These are phyloP conservation scores for Coleophoma crateriformis DNA, from an alignment of 2,329 filamentous ascomycete species.

Conservation along the genomic window DNA sequence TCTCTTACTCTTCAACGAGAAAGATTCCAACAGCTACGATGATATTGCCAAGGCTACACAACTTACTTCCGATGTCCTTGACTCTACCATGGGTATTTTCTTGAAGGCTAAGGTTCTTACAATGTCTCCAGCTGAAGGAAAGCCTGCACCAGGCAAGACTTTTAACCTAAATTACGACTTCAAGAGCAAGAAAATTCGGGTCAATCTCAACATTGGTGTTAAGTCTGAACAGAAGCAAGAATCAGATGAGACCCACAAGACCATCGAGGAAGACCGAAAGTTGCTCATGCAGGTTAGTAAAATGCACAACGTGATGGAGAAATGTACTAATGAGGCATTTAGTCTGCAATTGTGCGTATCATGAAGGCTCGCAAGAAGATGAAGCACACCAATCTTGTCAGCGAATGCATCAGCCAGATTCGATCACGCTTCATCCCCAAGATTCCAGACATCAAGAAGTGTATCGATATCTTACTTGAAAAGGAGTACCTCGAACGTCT, in stretches of 20 bases:
- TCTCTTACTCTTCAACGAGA: conserved; percentile 89
- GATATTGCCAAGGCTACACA: conserved; percentile 80
- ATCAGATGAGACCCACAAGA: conserved; percentile 97
- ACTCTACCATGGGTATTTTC: conserved; percentile 80
- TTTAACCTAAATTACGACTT: conserved; percentile 91
- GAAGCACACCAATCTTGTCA: conserved; percentile 93
- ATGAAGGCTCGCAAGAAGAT: conserved; percentile 99
- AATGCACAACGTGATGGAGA: neutral
- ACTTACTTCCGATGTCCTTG: conserved; percentile 74
- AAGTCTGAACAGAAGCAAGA: conserved; percentile 96
- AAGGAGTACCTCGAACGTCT: conserved; percentile 98
- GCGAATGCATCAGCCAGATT: conserved; percentile 94
- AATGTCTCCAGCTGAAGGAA: conserved; percentile 65
- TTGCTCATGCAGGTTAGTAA: conserved; percentile 84
- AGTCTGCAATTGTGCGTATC: conserved; percentile 98
- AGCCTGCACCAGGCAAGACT: conserved; percentile 70
- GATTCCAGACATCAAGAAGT: conserved; percentile 96
- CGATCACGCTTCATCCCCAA: conserved; percentile 89
- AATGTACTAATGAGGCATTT: neutral
- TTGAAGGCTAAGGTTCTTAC: conserved; percentile 88
- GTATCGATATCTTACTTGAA: conserved; percentile 96
- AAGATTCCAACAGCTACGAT: conserved; percentile 77
- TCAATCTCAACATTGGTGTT: conserved; percentile 92
- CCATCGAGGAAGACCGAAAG: conserved; percentile 96
- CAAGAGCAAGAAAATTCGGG: conserved; percentile 96